Percentiles rank a stretch among this genome's conserved stretches.
These are phyloP conservation scores for Lasiodiplodia sp. DNA, from an alignment of 2,329 filamentous ascomycete genomes.

Conservation along the genomic window DNA sequence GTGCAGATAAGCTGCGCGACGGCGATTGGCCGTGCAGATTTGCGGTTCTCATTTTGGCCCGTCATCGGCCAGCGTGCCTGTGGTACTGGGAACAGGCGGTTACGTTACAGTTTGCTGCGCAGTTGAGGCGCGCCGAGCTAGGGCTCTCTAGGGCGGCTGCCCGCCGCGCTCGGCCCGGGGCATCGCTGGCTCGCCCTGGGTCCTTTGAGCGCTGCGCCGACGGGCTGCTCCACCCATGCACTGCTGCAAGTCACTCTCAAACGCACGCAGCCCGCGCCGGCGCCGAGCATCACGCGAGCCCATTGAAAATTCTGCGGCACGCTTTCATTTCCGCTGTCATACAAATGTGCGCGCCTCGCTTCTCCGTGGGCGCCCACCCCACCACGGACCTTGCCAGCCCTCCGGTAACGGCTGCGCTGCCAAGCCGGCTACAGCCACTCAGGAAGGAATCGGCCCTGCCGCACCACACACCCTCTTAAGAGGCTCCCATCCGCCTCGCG, in stretches of 20 bases:
- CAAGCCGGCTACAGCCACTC: slow-evolving; percentile 14
- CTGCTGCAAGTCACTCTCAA: slow-evolving; percentile 6
- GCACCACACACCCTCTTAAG: neutral
- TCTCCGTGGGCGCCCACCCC: slow-evolving; percentile 22
- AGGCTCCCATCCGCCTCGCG: slow-evolving; percentile 1
- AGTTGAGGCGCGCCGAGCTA: slow-evolving; percentile 27
- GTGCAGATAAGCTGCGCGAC: slow-evolving; percentile 20
- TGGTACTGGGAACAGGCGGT: slow-evolving; percentile 21
- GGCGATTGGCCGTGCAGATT: slow-evolving; percentile 27
- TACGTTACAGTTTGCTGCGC: slow-evolving; percentile 30
- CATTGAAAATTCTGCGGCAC: slow-evolving; percentile 25
- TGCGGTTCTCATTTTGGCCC: slow-evolving; percentile 26
- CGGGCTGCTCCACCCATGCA: slow-evolving; percentile 7
- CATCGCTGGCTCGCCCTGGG: neutral
- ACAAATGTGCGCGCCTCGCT: slow-evolving; percentile 21
- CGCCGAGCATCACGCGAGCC: slow-evolving; percentile 27
- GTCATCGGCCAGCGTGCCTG: slow-evolving; percentile 27
- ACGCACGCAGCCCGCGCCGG: slow-evolving; percentile 10
- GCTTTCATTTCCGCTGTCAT: slow-evolving; percentile 26
- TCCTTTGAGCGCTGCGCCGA: slow-evolving; percentile 2
- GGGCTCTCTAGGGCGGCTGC: neutral
- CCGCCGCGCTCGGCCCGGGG: too few relatives aligned
- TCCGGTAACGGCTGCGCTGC: slow-evolving; percentile 25
- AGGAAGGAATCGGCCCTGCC: slow-evolving; percentile 5
- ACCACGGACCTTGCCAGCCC: slow-evolving; percentile 19